Evolutionary conservation across 2,329 filamentous ascomycete species (phyloP), one percentile per base, ranked within the genome.

Genomic region (Penicillium brasilianum): DNA sequence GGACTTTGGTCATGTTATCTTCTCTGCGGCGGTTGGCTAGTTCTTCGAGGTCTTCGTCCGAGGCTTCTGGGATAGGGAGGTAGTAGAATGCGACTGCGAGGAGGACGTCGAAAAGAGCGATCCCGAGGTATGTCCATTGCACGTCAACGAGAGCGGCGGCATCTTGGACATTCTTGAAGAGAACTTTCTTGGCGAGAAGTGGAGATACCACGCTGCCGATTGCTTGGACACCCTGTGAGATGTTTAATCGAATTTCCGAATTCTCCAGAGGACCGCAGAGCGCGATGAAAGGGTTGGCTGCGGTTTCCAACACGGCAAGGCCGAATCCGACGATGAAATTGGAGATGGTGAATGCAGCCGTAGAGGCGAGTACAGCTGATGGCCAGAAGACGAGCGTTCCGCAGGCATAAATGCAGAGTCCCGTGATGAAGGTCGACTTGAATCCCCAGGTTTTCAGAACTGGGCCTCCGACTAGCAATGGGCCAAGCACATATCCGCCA

Each of bases 101-200:
- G 3, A 83, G 72, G 50, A 87, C 79, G 30, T 84, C 86, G 66
- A 88, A 87, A 13, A 88, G 78, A 0, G 85, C 81, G 59, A 89
- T 88, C 8, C 85, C 87, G 2, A 88, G 81, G 62, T 89, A 89
- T 0, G 86, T 83, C 85, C 86, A 89, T 70, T 89, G 87, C 1
- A 87, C 85, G 57, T 86, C 81, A 58, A 88, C 83, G 28, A 89
- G 71, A 10, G 80, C 83, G 0, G 81, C 77, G 0, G 83, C 82
- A 58, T 83, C 76, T 4, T 71, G 71, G 1, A 80, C 76, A n/a
- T 74, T 72, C 37, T 78, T 80, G 74, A 88, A 87, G 30, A 88
- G 79, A 0, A 86, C 85, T 57, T 83, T 84, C 59, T 84, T 80
- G 3, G 86, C 86, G 37, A 89, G 78, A 2, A 88, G 77, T 2